Base-by-base conservation (phyloP, 495 filamentous ascomycete species). In the Extremus antarcticus region DNA sequence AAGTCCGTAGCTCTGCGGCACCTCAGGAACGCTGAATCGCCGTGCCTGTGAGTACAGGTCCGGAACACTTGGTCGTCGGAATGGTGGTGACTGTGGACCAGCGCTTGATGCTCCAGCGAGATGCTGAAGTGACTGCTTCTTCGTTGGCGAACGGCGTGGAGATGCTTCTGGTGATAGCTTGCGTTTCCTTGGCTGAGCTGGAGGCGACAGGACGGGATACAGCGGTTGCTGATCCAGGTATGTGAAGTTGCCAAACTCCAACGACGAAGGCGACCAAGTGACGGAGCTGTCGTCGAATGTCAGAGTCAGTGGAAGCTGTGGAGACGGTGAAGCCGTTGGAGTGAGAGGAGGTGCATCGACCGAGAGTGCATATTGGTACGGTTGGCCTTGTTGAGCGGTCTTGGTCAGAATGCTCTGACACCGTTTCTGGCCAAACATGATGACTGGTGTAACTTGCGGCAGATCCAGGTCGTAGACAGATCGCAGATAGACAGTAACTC, bases 351-450 rank as follows among this genome's bases (percentile, higher is more conserved):
- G 92, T 17, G 82, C 86, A 39, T 88, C 80, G 3, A 80, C 81
- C 19, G 81, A 77, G 25, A 95, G 67, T n/a, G 74, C 74, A 66
- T 94, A 96, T 53, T 81, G 77, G 66, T 81, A 85, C 19, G 73
- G 74, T 53, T 70, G 74, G 39, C 73, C 77, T 50, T 80, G 77
- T 56, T 76, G 76, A 3, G 78, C 75, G 11, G 84, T 68, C 63
- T 83, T 84, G 22, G 75, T 72, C 9, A 87, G 70, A 17, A 80
- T 72, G 25, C 83, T 82, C 39, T 75, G 72, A 13, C 80, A 84
- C 67, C 79, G 77, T 60, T 82, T 78, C 4, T 78, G 75, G 9
- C 87, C 91, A 65, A 96, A 94, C 29, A 83, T 79, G 22, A 96
- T 69, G 58, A 74, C 81, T 57, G 87, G 78, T 39, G 71, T 74